Base-by-base conservation (phyloP, 306 rosid genomes). In the Canavalia gladiata region DNA sequence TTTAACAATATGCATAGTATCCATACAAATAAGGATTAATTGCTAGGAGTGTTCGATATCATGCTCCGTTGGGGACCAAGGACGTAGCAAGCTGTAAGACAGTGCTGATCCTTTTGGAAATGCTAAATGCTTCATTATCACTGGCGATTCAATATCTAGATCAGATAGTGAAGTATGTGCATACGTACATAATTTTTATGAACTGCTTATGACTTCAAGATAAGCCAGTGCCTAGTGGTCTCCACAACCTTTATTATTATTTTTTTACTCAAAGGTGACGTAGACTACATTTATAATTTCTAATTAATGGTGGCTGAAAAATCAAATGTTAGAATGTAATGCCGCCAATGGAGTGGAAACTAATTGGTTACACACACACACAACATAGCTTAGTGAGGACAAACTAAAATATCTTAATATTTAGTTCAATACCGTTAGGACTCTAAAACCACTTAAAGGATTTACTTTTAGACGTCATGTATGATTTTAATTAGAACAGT, bases 61-160 rank as follows among this genome's bases (percentile, higher is more conserved):
- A 2, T 29, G 7, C 7, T 41, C 45, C 8, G 72, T 50, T 77
- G 54, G 81, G 74, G 74, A 76, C 80, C 81, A 64, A 63, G 35
- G 28, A 10, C 29, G 25, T 25, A 34, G 72, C 51, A 33, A 29
- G 71, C 71, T 46, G 31, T 29, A 18, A 39, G 10, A 41, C 12
- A 8, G 5, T 18, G 49, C 31, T 8, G 37, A 9, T 2, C 13
- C 45, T 45, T 8, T 9, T 68, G 52, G 45, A 9, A 42, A 25
- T 60, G 43, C 31, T 35, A 60, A 60, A 30, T 4, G 66, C 34
- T 62, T 62, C 68, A 33, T 62, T 62, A 5, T 62, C 68, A 62
- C 68, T 33, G 0, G 29, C 35, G 10, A 62, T 11, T 62, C 8
- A 62, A 62, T 62, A 11, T 62, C 46, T 62, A 62, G 11, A 62